phyloP scores from a whole-genome alignment of 768 basidiomycete species.

The Termitomyces sp. region DNA sequence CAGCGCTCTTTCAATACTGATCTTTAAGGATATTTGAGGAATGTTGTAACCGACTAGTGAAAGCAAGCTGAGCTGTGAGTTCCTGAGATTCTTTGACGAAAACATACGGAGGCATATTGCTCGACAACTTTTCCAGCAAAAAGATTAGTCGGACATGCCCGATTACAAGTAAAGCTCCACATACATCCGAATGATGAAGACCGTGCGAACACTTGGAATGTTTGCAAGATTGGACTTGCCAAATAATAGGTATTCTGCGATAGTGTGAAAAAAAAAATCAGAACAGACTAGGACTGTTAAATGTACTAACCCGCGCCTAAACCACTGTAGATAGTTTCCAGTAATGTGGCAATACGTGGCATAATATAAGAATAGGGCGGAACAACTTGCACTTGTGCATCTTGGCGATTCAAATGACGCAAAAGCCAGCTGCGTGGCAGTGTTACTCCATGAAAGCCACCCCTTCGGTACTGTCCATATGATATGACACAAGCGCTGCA shows the following conservation, averaged over 20 bases:
- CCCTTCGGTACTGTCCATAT: constrained; percentile 12
- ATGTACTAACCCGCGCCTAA: constrained; percentile 16
- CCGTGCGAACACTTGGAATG: constrained; percentile 20
- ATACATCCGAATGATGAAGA: constrained; percentile 46
- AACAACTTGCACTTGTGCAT: neutral
- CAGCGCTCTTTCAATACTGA: constrained; percentile 13
- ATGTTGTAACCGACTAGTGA: constrained; percentile 25
- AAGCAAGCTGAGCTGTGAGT: neutral
- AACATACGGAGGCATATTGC: constrained; percentile 38
- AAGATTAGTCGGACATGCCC: neutral
- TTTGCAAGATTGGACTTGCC: constrained; percentile 16
- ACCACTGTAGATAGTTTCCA: constrained; percentile 24
- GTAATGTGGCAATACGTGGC: constrained; percentile 15
- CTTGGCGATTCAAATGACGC: constrained; percentile 12
- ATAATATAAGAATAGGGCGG: constrained; percentile 10
- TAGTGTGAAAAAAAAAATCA: no score
- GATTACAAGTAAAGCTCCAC: constrained; percentile 13
- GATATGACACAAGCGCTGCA: constrained; percentile 35
- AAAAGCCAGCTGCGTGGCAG: constrained; percentile 52
- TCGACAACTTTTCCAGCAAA: constrained; percentile 31
- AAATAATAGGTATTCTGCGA: constrained; percentile 24
- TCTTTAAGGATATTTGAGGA: constrained; percentile 4
- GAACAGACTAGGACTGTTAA: neutral
- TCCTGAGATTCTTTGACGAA: neutral
- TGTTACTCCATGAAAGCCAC: constrained; percentile 36